Base-by-base conservation (phyloP, 1,284 basidiomycete genomes). In the Ceratorhiza oryzae-sativae region DNA sequence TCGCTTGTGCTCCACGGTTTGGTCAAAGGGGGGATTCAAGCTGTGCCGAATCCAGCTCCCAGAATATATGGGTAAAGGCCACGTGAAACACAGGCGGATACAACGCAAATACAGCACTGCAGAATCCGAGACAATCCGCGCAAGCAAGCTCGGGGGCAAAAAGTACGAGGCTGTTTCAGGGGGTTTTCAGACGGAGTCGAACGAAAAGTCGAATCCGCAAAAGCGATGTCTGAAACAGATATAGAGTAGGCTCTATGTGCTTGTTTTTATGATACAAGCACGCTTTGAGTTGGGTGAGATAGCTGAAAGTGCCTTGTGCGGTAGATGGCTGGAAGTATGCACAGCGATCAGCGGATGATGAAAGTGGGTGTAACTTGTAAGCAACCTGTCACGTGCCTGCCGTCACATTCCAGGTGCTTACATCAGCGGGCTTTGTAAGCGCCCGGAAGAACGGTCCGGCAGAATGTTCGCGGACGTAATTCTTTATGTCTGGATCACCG, bases 291-390 rank as follows among this genome's bases (percentile, higher is more conserved):
- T 27, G 3, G 61, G 25, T 34, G 15, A 10, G 9, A 30, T 25
- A 48, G 25, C 25, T 30, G 25, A 51, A 51, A 51, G 49, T 27
- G 49, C 49, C 23, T 25, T 27, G 49, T 27, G 32, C 42, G 34
- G 34, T 34, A 41, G 58, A 39, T 68, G 32, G 48, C 15, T 32
- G 46, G 49, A 56, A 68, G 41, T 68, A 68, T 68, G 63, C 49
- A 51, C 63, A 53, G 65, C 32, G 65, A 70, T 70, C 65, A 70
- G 65, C 42, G n/a, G 42, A 45, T 70, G 65, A 70, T 70, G 65
- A 70, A 70, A 46, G 65, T 55, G 53, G 65, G 20, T 56, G 53
- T 46, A 55, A 45, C 42, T 45, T 45, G 42, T 45, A 9, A 45
- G 42, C 42, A 36, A 58, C 48, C 56, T 18, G 10, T 58, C 65